Evolutionary conservation across 1,139 yeast genomes (phyloP), one percentile per base, ranked within the genome.

Genomic region (Yarrowia galli): DNA sequence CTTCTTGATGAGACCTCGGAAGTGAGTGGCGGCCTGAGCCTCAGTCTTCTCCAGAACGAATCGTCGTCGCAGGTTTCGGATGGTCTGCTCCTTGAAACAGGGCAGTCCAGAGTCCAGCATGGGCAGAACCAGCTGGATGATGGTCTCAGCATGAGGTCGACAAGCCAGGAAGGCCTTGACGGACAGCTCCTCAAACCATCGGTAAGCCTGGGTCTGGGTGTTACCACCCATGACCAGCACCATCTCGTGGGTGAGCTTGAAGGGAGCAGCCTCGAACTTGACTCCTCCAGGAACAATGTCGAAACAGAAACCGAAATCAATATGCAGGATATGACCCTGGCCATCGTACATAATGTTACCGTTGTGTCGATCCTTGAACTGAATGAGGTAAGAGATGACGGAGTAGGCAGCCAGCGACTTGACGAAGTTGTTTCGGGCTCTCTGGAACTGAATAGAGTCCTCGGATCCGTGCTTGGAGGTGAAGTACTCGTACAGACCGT

Each of bases 221-320:
- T 86, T 83, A 0, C 99, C 99, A 23, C 99, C 99, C 87, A 96
- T 87, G 0, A 96, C 98, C 76, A 87, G 84, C 22, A 96, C 89
- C 99, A 96, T 96, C 76, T 96, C 99, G 74, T 89, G 91, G 6
- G 99, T 95, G 72, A 96, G 85, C 77, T 96, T 96, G 83, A 96
- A 96, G 18, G 99, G 99, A 1, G 97, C 97, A 20, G 92, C 97
- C 76, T 96, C 99, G 77, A 96, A 96, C 74, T 89, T 91, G 68
- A 96, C 98, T 45, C 99, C 99, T 72, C 99, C 99, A 5, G 99
- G 99, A 46, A 92, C 98, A 79, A 96, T 95, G 79, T 96, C 99
- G 78, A 96, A 96, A 75, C 98, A 93, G 83, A 96, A 95, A 5
- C 99, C 99, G 80, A 96, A 96, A 80, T 96, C 99, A 79, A 96